Conservation (phyloP, 306 rosid genomes). For the Vicia sativa region DNA sequence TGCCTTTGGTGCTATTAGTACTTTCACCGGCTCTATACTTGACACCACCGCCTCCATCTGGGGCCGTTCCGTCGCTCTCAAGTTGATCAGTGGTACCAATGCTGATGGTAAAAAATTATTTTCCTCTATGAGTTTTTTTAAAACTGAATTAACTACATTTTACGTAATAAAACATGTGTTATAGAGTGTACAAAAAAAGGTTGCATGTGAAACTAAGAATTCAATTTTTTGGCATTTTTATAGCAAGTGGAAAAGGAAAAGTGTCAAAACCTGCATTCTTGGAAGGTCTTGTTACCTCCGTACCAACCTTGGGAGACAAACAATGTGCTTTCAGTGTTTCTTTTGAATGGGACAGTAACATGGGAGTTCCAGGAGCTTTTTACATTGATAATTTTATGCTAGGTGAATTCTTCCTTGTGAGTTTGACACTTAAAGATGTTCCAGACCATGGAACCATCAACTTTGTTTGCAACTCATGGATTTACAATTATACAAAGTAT, state of each 20-base stretch:
- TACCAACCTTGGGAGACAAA: slow-evolving; percentile 19
- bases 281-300: slow-evolving; percentile 44
- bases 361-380: background rate
- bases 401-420: background rate
- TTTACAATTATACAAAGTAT: slow-evolving; percentile 46
- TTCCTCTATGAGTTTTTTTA: too few species aligned
- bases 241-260: slow-evolving; percentile 51
- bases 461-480: slow-evolving; percentile 29
- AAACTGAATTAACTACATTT: too few species aligned
- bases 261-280: slow-evolving; percentile 48
- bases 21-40: background rate
- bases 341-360: background rate
- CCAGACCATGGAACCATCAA: background rate
- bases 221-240: background rate
- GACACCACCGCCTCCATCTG: background rate
- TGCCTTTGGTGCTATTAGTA: background rate
- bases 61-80: background rate
- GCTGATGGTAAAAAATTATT: background rate
- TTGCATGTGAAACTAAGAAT: background rate
- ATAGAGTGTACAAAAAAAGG: too few species aligned
- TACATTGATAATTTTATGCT: background rate
- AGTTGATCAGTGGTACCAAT: background rate
- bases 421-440: background rate
- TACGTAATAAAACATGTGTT: too few species aligned
- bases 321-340: background rate